A percentile compares a stretch with the other conserved stretches of the same genome.
Evolutionary conservation across 31 red algal genomes (phyloP).

Genomic region (Bonnemaisonia californica): DNA sequence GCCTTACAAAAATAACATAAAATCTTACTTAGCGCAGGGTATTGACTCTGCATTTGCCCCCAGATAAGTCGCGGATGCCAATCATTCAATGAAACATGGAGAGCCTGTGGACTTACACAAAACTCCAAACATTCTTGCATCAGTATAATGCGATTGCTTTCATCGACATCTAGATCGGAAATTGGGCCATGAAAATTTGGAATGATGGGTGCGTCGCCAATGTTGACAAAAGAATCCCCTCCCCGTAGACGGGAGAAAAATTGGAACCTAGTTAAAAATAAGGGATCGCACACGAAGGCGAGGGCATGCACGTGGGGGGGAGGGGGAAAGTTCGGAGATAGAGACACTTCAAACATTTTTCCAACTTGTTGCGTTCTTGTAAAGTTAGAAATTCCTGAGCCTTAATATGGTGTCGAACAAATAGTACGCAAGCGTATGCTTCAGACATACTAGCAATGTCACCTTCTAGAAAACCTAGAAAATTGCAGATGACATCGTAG

Average conservation of each 20-base stretch:
- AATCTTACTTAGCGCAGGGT: too few species aligned
- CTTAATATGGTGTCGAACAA: background rate
- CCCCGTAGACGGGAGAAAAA: too few species aligned
- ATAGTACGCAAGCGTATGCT: constrained; percentile 3
- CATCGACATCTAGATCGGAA: too few species aligned
- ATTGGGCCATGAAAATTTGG: too few species aligned
- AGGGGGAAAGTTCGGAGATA: constrained; percentile 12
- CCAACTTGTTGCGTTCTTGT: background rate
- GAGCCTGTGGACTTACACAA: too few species aligned
- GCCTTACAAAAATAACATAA: too few species aligned
- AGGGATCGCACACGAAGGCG: constrained; percentile 17
- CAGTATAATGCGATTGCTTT: too few species aligned
- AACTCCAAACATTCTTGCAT: too few species aligned
- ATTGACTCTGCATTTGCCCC: constrained; percentile 14
- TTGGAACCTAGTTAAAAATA: too few species aligned
- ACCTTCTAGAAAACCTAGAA: constrained; percentile 20
- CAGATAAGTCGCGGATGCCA: constrained; percentile 19
- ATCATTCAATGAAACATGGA: too few species aligned
- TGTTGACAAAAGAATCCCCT: too few species aligned
- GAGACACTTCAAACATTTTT: background rate
- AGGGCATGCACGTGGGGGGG: constrained; percentile 11
- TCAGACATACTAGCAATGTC: background rate
- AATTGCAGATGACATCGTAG: background rate
- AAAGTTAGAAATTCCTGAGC: background rate
- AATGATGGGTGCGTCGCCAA: too few species aligned